Percentiles rank a stretch among this genome's conserved stretches.
phyloP scores from a whole-genome alignment of 225 moss, liverwort and hornwort species.

The Rhytidiadelphus loreus region DNA sequence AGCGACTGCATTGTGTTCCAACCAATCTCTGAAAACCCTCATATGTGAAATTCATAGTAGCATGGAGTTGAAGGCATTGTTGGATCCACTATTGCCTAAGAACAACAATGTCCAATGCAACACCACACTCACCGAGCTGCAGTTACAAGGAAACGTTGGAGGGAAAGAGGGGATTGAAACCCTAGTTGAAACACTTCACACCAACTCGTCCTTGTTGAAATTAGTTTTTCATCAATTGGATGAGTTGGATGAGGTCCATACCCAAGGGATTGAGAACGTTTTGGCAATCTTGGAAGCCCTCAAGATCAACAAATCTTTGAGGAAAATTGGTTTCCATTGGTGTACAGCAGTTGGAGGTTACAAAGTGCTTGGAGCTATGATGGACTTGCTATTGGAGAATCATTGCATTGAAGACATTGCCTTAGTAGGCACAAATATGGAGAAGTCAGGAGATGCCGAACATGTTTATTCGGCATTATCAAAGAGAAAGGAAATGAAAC shows the following conservation, averaged over 20 bases:
- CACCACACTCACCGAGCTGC: too few species aligned
- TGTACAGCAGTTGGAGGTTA: not conserved
- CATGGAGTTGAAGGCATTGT: too few species aligned
- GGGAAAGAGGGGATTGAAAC: too few species aligned
- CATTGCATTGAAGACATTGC: not conserved
- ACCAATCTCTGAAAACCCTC: too few species aligned
- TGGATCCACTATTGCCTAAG: too few species aligned
- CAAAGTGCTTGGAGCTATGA: not conserved
- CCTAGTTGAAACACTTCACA: too few species aligned
- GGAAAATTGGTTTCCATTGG: rapidly evolving
- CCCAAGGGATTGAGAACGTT: not conserved
- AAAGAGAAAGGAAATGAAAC: not conserved
- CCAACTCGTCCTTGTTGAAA: too few species aligned
- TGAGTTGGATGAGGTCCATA: rapidly evolving
- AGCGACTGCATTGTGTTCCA: too few species aligned
- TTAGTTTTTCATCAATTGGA: rapidly evolving
- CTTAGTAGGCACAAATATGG: rapidly evolving
- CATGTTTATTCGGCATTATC: not conserved
- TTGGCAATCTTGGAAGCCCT: not conserved
- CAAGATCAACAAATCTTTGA: not conserved
- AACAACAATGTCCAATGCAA: too few species aligned
- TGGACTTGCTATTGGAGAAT: conserved; percentile 2
- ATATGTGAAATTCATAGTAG: rapidly evolving
- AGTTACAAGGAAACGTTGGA: rapidly evolving
- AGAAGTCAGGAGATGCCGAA: not conserved